Conservation (phyloP, 2,329 filamentous ascomycete genomes). For the Colletotrichum caudatum region DNA sequence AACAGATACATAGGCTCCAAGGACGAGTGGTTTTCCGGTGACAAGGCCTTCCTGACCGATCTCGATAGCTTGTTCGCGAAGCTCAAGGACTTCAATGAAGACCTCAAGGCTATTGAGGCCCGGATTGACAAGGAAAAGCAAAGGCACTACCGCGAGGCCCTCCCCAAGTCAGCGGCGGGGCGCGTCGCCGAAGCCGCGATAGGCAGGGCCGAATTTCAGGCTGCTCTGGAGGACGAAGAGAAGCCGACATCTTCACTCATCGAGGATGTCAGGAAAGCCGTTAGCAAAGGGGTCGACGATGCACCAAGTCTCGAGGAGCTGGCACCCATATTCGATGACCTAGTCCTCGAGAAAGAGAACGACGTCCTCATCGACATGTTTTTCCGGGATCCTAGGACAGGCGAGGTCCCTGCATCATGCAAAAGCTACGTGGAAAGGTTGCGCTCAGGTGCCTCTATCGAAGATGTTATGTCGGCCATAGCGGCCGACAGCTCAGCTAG, state of each 20-base stretch:
- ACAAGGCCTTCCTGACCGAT: conserved; percentile 62
- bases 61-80: conserved; percentile 63
- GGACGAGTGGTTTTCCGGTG: conserved; percentile 65
- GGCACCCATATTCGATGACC: conserved; percentile 34
- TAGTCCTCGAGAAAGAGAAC: conserved; percentile 22
- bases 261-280: conserved; percentile 27
- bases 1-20: conserved; percentile 52
- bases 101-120: conserved; percentile 60
- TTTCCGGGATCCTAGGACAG: conserved; percentile 54
- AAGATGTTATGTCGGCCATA: conserved; percentile 49
- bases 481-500: conserved; percentile 49
- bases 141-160: conserved; percentile 62
- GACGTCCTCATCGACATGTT: conserved; percentile 40
- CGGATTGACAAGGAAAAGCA: conserved; percentile 64
- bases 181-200: conserved; percentile 35
- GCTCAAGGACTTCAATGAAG: conserved; percentile 57
- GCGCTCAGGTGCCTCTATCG: conserved; percentile 46
- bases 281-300: conserved; percentile 17
- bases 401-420: conserved; percentile 46
- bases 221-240: conserved; percentile 31
- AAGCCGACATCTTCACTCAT: conserved; percentile 18
- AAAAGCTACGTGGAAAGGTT: conserved; percentile 57
- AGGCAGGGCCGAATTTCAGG: conserved; percentile 27
- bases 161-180: conserved; percentile 42
- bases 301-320: conserved; percentile 31